Conservation (phyloP, 2,329 filamentous ascomycete species). For the Corinectria fuckeliana region DNA sequence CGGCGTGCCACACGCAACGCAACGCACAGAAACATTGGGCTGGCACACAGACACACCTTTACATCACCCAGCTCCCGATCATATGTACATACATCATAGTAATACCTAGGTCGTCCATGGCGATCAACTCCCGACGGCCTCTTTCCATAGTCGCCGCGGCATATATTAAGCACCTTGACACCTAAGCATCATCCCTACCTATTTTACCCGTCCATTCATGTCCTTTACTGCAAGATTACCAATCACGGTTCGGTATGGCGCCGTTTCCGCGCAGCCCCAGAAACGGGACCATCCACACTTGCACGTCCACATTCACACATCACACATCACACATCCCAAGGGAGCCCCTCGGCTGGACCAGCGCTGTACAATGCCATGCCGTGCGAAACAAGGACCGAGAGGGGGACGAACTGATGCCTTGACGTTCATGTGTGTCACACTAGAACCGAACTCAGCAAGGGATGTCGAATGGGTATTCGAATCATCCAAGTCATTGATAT, state of each 20-base stretch:
- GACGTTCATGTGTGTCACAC: not conserved
- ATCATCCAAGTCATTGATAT: not conserved
- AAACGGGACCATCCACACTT: constrained; percentile 7
- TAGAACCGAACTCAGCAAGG: not conserved
- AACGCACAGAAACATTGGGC: constrained; percentile 5
- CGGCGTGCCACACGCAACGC: constrained; percentile 1
- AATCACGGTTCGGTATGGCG: constrained; percentile 21
- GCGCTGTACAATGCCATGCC: constrained; percentile 6
- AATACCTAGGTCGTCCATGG: not conserved
- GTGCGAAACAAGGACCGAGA: not conserved
- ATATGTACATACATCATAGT: too few species aligned
- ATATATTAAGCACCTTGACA: constrained; percentile 5
- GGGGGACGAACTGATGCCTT: not conserved
- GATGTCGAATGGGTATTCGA: not conserved
- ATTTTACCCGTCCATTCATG: constrained; percentile 25
- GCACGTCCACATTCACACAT: constrained; percentile 11
- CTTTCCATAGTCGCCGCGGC: not conserved
- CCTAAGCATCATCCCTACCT: not conserved
- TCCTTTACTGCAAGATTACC: constrained; percentile 20
- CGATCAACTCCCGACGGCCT: constrained; percentile 9
- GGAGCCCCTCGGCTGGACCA: not conserved
- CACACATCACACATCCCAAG: not conserved
- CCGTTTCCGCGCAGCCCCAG: constrained; percentile 8
- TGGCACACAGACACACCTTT: constrained; percentile 6
- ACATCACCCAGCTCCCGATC: constrained; percentile 6